Evolutionary conservation across 257 asterid genomes (phyloP).

Genomic region (Solanum sparsipilum): DNA sequence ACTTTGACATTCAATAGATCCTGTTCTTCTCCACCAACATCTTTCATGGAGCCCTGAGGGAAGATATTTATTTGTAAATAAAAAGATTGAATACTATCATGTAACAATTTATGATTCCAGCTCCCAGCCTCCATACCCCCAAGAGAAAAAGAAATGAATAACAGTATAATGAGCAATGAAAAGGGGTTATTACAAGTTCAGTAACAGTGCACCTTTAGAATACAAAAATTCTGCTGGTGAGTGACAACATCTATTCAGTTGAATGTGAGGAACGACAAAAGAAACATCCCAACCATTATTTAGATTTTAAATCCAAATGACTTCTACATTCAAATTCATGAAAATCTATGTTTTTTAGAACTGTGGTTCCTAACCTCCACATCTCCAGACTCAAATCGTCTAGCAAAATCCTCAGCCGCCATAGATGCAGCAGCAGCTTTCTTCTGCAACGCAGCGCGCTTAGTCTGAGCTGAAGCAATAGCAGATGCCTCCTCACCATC

Average conservation of each 20-base stretch:
- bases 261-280: not conserved
- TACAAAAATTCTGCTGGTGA: not conserved
- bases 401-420: slow-evolving; percentile 76
- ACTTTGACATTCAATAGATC: slow-evolving; percentile 57
- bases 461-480: slow-evolving; percentile 60
- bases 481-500: slow-evolving; percentile 47
- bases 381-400: slow-evolving; percentile 83
- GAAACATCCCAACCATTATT: not conserved
- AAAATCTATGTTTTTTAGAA: slow-evolving; percentile 1
- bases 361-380: slow-evolving; percentile 30
- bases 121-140: not conserved
- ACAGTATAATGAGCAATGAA: not conserved
- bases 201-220: not conserved
- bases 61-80: not conserved
- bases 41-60: slow-evolving; percentile 38
- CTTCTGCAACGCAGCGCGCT: slow-evolving; percentile 83
- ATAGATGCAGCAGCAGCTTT: slow-evolving; percentile 74
- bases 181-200: not conserved
- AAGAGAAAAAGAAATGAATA: not conserved
- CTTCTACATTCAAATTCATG: not conserved
- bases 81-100: not conserved
- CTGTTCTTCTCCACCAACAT: slow-evolving; percentile 60
- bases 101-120: not conserved
- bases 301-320: not conserved
- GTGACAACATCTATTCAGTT: not conserved